Evolutionary conservation across 352 stramenopile genomes (phyloP).

Genomic region (Globisporangium ultimum): DNA sequence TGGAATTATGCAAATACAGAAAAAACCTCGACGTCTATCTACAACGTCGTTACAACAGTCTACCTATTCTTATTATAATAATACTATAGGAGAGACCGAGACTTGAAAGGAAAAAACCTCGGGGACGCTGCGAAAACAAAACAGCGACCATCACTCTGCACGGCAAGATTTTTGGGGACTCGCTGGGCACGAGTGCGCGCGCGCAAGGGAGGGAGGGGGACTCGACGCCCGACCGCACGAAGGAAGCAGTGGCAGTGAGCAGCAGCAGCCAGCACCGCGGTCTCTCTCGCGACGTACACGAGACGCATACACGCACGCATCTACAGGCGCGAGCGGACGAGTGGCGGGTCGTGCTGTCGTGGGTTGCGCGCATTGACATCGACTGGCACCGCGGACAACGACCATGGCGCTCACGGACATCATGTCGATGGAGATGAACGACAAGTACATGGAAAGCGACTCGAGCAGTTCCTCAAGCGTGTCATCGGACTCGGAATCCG

Average conservation of each 20-base stretch:
- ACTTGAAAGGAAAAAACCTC: constrained; percentile 15
- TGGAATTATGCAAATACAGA: no score
- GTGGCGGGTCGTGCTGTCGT: not conserved
- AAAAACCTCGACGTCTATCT: no score
- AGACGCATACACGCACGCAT: no score
- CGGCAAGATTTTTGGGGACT: constrained; percentile 2
- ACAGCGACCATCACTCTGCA: constrained; percentile 24
- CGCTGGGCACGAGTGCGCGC: not conserved
- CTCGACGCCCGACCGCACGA: not conserved
- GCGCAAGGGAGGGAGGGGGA: not conserved
- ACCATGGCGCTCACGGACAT: constrained; percentile 69
- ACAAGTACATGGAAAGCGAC: constrained; percentile 61
- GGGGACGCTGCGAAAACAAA: constrained; percentile 14
- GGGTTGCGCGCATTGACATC: no score
- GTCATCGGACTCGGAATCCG: constrained; percentile 63
- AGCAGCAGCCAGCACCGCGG: not conserved
- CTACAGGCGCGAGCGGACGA: no score
- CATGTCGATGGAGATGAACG: constrained; percentile 68
- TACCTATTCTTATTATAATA: no score
- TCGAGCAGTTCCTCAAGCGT: constrained; percentile 76
- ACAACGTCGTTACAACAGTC: no score
- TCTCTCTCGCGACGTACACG: not conserved
- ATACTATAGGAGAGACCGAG: no score
- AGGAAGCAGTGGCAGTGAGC: not conserved
- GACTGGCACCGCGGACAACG: not conserved